phyloP scores from a whole-genome alignment of 2,329 filamentous ascomycete species.

The Leptoxyphium fumago region DNA sequence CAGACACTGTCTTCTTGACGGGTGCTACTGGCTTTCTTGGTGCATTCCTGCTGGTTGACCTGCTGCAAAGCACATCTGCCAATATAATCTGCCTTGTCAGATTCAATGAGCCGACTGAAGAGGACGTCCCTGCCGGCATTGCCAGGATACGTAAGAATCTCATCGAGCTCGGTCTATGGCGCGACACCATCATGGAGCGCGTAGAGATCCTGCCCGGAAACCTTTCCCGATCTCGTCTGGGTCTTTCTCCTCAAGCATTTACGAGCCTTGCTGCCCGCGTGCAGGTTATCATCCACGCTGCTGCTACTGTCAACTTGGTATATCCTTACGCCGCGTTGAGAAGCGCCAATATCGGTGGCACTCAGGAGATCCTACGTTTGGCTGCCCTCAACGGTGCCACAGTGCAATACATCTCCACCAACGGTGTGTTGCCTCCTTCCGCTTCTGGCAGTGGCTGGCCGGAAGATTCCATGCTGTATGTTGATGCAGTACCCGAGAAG shows the following conservation, averaged over 20 bases:
- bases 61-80: slow-evolving; percentile 54
- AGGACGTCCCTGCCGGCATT: slow-evolving; percentile 51
- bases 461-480: slow-evolving; percentile 51
- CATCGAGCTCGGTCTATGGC: slow-evolving; percentile 65
- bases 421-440: slow-evolving; percentile 61
- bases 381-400: slow-evolving; percentile 54
- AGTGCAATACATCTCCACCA: slow-evolving; percentile 66
- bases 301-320: slow-evolving; percentile 64
- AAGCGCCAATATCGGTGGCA: slow-evolving; percentile 65
- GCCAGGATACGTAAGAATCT: slow-evolving; percentile 61
- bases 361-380: slow-evolving; percentile 57
- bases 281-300: slow-evolving; percentile 63
- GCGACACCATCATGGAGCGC: slow-evolving; percentile 61
- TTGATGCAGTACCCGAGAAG: slow-evolving; percentile 54
- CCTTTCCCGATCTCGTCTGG: slow-evolving; percentile 52
- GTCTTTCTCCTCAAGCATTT: slow-evolving; percentile 51
- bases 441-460: slow-evolving; percentile 48
- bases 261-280: slow-evolving; percentile 49
- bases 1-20: slow-evolving; percentile 55
- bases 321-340: slow-evolving; percentile 68
- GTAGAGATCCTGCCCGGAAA: slow-evolving; percentile 65
- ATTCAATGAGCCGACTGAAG: slow-evolving; percentile 51
- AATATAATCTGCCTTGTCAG: slow-evolving; percentile 60
- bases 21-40: slow-evolving; percentile 65
- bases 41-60: slow-evolving; percentile 54